Conservation (phyloP, 2,329 filamentous ascomycete species). For the Fusarium liriodendri region DNA sequence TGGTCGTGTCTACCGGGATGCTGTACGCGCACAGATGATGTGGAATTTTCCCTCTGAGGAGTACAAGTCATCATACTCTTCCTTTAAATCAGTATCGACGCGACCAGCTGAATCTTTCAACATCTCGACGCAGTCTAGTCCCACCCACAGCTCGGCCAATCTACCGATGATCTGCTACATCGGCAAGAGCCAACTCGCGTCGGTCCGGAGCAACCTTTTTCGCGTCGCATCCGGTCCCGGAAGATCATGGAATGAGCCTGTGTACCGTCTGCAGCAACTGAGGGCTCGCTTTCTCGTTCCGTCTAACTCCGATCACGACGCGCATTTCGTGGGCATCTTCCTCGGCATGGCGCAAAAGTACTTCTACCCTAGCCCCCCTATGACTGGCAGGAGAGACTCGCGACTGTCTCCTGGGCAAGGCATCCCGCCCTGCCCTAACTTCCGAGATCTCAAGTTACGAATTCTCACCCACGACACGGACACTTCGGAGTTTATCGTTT, state of each 20-base stretch:
- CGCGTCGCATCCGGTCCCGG: slow-evolving; percentile 56
- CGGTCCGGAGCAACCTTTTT: slow-evolving; percentile 60
- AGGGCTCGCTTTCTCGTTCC: slow-evolving; percentile 62
- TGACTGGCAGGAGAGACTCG: slow-evolving; percentile 39
- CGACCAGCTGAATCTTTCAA: slow-evolving; percentile 47
- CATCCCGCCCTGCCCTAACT: slow-evolving; percentile 46
- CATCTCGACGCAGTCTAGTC: slow-evolving; percentile 37
- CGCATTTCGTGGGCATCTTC: slow-evolving; percentile 63
- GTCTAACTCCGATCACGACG: slow-evolving; percentile 61
- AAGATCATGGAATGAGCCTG: slow-evolving; percentile 57
- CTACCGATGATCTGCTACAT: slow-evolving; percentile 59
- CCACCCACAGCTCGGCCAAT: slow-evolving; percentile 35
- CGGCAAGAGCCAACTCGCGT: slow-evolving; percentile 58
- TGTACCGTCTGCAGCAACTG: slow-evolving; percentile 59
- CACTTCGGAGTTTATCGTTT: slow-evolving; percentile 63
- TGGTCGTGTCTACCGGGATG: slow-evolving; percentile 55
- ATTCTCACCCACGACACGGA: slow-evolving; percentile 63
- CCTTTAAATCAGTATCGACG: slow-evolving; percentile 53
- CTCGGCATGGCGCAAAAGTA: slow-evolving; percentile 68
- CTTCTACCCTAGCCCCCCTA: slow-evolving; percentile 54
- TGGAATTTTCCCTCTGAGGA: slow-evolving; percentile 56
- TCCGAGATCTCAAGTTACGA: slow-evolving; percentile 61
- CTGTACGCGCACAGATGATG: slow-evolving; percentile 60
- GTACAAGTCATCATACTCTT: slow-evolving; percentile 42
- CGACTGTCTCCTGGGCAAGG: slow-evolving; percentile 38